phyloP scores from a whole-genome alignment of 805 yeast species.

The Nematodospora valgi region DNA sequence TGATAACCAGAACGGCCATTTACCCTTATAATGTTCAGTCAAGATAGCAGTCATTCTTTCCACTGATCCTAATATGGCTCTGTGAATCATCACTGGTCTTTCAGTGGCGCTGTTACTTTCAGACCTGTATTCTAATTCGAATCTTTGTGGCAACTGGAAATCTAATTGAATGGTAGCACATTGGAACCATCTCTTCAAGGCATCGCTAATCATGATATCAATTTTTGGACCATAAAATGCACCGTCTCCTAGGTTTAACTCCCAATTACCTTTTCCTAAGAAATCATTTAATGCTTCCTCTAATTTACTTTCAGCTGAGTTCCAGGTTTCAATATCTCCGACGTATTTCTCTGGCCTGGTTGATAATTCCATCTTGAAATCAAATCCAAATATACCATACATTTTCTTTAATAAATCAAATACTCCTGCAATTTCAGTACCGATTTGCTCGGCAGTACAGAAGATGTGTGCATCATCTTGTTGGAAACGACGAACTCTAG shows the following conservation, averaged over 20 bases:
- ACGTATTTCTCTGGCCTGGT: slow-evolving; percentile 96
- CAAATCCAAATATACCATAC: slow-evolving; percentile 91
- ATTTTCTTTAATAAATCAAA: slow-evolving; percentile 82
- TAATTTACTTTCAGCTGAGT: slow-evolving; percentile 81
- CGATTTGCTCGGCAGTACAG: slow-evolving; percentile 91
- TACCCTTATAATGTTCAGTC: slow-evolving; percentile 97
- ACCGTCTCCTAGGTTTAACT: slow-evolving; percentile 95
- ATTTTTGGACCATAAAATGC: slow-evolving; percentile 96
- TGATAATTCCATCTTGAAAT: slow-evolving; percentile 93
- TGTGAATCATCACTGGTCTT: slow-evolving; percentile 98
- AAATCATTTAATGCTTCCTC: slow-evolving; percentile 78
- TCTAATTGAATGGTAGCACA: slow-evolving; percentile 99
- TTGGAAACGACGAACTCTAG: slow-evolving; percentile 98
- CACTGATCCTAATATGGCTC: slow-evolving; percentile 97
- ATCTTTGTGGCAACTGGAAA: slow-evolving; percentile 95
- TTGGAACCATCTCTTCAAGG: slow-evolving; percentile 95
- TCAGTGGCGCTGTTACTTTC: slow-evolving; percentile 58
- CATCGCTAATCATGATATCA: slow-evolving; percentile 93
- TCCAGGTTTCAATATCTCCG: slow-evolving; percentile 94
- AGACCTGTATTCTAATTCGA: slow-evolving; percentile 82
- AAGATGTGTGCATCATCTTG: slow-evolving; percentile 99
- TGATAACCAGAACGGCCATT: slow-evolving; percentile 99
- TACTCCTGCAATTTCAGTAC: slow-evolving; percentile 73
- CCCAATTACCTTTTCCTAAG: slow-evolving; percentile 83
- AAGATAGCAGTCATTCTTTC: slow-evolving; percentile 99